These are phyloP conservation scores for Penicillium egyptiacum DNA, from an alignment of 495 filamentous ascomycete species.

Conservation along the genomic window DNA sequence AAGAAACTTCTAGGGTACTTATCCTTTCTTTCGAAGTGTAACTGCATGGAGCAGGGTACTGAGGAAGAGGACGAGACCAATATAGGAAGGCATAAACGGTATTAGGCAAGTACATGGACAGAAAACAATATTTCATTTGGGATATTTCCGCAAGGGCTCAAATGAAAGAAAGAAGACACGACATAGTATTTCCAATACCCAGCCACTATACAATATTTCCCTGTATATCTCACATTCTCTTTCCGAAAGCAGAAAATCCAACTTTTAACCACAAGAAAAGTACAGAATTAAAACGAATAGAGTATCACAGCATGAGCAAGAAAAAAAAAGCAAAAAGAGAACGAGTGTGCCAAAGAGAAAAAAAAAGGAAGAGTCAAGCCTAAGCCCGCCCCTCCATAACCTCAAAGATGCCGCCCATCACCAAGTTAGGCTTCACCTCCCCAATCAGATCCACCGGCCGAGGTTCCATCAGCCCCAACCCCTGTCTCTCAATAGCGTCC, in stretches of 20 bases:
- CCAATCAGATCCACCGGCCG: conserved; percentile 37
- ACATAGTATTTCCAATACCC: conserved; percentile 8
- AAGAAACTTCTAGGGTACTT: too few relatives aligned
- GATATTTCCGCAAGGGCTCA: background rate
- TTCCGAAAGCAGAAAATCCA: conserved; percentile 6
- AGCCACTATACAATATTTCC: conserved; percentile 7
- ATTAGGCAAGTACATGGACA: too few relatives aligned
- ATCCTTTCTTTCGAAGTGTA: too few relatives aligned
- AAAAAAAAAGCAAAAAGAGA: conserved; percentile 5
- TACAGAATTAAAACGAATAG: conserved; percentile 1
- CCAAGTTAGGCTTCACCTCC: conserved; percentile 35
- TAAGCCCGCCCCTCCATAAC: conserved; percentile 48
- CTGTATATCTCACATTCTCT: conserved; percentile 5
- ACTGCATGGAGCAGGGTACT: too few relatives aligned
- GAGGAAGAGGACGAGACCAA: too few relatives aligned
- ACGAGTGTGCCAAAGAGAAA: conserved; percentile 4
- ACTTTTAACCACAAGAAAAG: background rate
- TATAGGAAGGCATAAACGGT: too few relatives aligned
- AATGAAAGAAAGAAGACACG: background rate
- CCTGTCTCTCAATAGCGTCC: conserved; percentile 41
- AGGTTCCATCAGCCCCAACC: conserved; percentile 48
- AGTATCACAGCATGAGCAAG: conserved; percentile 4
- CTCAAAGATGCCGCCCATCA: conserved; percentile 51
- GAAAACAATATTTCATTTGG: background rate
- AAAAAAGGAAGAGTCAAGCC: conserved; percentile 4